Evolutionary conservation across 345 rosid species (phyloP).

Genomic region (Gossypium raimondii): DNA sequence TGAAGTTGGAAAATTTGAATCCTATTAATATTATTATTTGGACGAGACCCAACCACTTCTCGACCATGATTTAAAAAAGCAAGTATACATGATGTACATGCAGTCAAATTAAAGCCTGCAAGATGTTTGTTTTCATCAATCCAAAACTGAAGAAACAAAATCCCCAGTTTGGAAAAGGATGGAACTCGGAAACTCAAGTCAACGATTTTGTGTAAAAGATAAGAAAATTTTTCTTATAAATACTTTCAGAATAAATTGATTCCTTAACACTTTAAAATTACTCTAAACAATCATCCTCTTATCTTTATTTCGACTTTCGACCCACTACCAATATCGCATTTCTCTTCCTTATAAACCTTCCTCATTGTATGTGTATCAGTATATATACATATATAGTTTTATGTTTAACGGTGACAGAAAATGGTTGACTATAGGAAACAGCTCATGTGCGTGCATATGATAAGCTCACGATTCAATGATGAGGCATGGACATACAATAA

Average conservation of each 20-base stretch:
- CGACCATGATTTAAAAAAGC: not conserved
- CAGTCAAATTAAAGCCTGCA: too few species aligned
- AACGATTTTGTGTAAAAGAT: not conserved
- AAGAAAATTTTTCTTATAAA: too few species aligned
- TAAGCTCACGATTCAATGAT: slow-evolving; percentile 45
- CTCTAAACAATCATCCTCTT: too few species aligned
- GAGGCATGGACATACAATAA: slow-evolving; percentile 22
- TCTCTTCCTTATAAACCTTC: too few species aligned
- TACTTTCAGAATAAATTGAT: too few species aligned
- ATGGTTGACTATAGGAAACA: slow-evolving; percentile 45
- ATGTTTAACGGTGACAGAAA: slow-evolving; percentile 8
- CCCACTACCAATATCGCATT: too few species aligned
- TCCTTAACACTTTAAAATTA: too few species aligned
- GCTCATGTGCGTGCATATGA: slow-evolving; percentile 51
- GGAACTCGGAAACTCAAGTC: slow-evolving; percentile 10
- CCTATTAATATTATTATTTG: not conserved
- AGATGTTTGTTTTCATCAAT: not conserved
- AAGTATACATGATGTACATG: too few species aligned
- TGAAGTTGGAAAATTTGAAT: too few species aligned
- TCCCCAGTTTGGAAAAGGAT: not conserved
- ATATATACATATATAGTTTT: not conserved
- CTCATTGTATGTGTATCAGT: not conserved
- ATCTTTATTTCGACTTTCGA: too few species aligned
- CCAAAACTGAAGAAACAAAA: not conserved
- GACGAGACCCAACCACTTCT: not conserved